A percentile compares a stretch with the other conserved stretches of the same genome.
Evolutionary conservation across 2,329 filamentous ascomycete species (phyloP).

Genomic region (Fusarium clavum): DNA sequence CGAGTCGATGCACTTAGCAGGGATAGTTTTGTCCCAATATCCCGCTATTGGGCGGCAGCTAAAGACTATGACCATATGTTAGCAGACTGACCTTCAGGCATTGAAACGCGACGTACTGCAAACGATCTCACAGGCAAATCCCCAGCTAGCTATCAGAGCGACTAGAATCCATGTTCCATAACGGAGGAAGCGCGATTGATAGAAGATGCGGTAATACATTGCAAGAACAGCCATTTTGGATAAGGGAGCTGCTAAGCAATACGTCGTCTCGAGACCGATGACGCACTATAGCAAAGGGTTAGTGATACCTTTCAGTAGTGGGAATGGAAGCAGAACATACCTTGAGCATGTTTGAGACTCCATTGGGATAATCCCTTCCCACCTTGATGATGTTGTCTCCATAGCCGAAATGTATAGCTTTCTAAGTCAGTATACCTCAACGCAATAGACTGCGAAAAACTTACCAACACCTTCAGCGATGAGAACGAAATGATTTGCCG

Average conservation of each 20-base stretch:
- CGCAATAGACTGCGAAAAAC: too few species aligned
- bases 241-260: not conserved
- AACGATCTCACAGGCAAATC: constrained; percentile 1
- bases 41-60: constrained; percentile 2
- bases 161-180: not conserved
- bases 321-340: not conserved
- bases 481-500: too few species aligned
- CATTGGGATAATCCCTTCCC: not conserved
- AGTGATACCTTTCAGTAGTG: too few species aligned
- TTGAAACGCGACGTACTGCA: not conserved
- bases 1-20: constrained; percentile 13
- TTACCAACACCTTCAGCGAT: too few species aligned
- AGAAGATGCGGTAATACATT: constrained; percentile 22
- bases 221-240: constrained; percentile 17
- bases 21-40: constrained; percentile 10
- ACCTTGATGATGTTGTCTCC: constrained; percentile 9
- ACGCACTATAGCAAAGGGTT: not conserved
- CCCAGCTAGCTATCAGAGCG: constrained; percentile 1
- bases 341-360: constrained; percentile 2
- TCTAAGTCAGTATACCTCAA: not conserved
- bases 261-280: constrained; percentile 5
- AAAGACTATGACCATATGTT: not conserved
- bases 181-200: not conserved
- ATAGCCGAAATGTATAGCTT: not conserved
- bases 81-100: not conserved